Conservation (phyloP, 2,329 filamentous ascomycete genomes). For the Akanthomyces dipterigenus region DNA sequence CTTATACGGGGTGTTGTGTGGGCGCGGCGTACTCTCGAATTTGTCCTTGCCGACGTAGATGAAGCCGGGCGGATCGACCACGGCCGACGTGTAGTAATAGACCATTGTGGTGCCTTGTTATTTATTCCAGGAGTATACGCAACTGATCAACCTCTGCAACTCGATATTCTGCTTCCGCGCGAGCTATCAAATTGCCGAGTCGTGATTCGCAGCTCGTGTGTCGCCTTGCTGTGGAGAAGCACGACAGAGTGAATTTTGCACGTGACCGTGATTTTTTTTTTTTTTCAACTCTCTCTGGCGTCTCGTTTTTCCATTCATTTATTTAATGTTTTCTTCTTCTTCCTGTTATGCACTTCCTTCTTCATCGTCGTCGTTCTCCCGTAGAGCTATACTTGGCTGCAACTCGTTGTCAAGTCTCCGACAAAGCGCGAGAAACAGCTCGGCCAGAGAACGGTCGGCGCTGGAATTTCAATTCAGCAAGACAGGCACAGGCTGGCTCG, state of each 20-base stretch:
- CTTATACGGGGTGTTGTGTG: neutral
- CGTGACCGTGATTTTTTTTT: neutral
- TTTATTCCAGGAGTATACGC: too few species aligned
- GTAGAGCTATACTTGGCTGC: too few species aligned
- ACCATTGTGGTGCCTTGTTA: slow-evolving; percentile 57
- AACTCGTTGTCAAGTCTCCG: too few species aligned
- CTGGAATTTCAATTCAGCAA: neutral
- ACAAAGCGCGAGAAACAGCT: too few species aligned
- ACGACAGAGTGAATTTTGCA: neutral
- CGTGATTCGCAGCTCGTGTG: neutral
- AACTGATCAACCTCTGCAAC: neutral
- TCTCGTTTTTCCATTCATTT: neutral
- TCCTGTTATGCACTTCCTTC: neutral
- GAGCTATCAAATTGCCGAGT: neutral
- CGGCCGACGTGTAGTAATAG: slow-evolving; percentile 87
- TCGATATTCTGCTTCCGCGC: neutral
- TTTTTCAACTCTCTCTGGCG: neutral
- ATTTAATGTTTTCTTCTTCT: neutral
- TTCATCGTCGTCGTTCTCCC: too few species aligned
- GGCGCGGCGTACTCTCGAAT: slow-evolving; percentile 73
- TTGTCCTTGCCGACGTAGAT: slow-evolving; percentile 99
- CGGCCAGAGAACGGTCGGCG: neutral
- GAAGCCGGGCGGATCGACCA: slow-evolving; percentile 73
- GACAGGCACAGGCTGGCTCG: neutral
- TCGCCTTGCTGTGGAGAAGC: neutral